Base-by-base conservation (phyloP, 2,329 filamentous ascomycete genomes). In the Arthroderma sp. region DNA sequence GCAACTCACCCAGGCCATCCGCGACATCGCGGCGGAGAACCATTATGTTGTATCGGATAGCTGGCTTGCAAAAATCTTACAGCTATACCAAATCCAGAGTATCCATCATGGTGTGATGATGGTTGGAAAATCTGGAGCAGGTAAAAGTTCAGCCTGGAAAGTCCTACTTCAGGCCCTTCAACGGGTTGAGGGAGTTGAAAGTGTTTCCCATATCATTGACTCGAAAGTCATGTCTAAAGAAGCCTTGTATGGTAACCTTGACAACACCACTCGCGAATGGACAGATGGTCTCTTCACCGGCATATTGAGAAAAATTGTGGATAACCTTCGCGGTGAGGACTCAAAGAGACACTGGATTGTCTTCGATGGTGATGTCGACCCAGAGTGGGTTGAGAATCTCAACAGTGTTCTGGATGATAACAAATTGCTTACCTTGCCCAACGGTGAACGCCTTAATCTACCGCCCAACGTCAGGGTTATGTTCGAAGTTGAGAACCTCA, bases 201-300 rank as follows among this genome's bases (percentile, higher is more conserved):
- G 93, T 30, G 85, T 98, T 38, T 94, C 80, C 53, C 91, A 99
- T 59, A 85, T 98, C 46, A 98, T 99, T 55, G 91, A 99, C 63
- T 93, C 89, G 36, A 99, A 99, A 69, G 93, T 98, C 63, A 98
- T 99, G 91, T 94, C 88, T 43, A 99, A 99, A 67, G 91, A 99
- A 67, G 85, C 85, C 27, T 72, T 99, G 3, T 99, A 98, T 58
- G 91, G 91, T 59, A 95, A 81, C 55, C 74, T 99, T 40, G 91
- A 99, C 62, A 88, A 85, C 47, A 99, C 91, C 2, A 99, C 91
- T 1, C 80, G 91, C 56, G 91, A 99, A 65, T 99, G 91, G 91
- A 98, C 91, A 0, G 93, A 99, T 57, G 91, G 91, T 64, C 73
- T 99, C 7, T 98, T 98, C 62, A 99, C 91, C 6, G 94, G 89